A percentile compares a stretch with the other conserved stretches of the same genome.
Conservation (phyloP, 495 filamentous ascomycete genomes). For the Baudoinia panamericana region DNA sequence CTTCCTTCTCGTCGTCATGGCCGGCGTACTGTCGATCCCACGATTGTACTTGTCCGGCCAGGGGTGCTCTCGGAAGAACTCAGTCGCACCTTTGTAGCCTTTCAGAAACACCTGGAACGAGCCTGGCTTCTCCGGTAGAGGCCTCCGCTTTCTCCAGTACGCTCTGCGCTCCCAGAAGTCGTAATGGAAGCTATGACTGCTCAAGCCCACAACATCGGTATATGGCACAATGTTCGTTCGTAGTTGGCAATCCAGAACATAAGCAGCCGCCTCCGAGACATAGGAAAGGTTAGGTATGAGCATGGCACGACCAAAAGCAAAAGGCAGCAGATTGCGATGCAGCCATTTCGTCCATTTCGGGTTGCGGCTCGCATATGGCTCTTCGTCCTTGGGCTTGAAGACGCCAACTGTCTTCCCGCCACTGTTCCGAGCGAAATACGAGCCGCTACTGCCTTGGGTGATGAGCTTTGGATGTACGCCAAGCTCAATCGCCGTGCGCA, state of each 20-base stretch:
- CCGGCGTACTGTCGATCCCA: conserved; percentile 54
- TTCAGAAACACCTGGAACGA: conserved; percentile 97
- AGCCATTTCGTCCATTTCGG: conserved; percentile 37
- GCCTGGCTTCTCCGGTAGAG: conserved; percentile 80
- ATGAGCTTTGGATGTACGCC: conserved; percentile 92
- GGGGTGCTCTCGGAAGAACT: conserved; percentile 87
- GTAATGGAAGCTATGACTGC: conserved; percentile 95
- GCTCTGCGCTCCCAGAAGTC: conserved; percentile 90
- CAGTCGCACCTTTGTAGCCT: conserved; percentile 89
- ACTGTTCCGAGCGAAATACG: conserved; percentile 88
- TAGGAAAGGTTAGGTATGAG: conserved; percentile 99
- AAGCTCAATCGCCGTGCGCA: conserved; percentile 75
- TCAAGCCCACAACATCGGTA: conserved; percentile 85
- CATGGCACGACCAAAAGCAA: conserved; percentile 89
- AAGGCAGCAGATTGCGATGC: conserved; percentile 63
- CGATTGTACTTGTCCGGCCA: conserved; percentile 90
- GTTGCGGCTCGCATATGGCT: conserved; percentile 59
- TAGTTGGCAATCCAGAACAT: conserved; percentile 80
- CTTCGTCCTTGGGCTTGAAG: conserved; percentile 98
- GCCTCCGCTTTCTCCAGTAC: conserved; percentile 73
- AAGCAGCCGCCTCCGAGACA: conserved; percentile 93
- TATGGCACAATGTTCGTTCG: conserved; percentile 89
- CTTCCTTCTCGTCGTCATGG: conserved; percentile 39
- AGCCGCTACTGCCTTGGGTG: conserved; percentile 88
- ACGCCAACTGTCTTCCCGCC: conserved; percentile 92